Conservation (phyloP, 2,329 filamentous ascomycete species). For the Teratosphaeriaceae sp. region DNA sequence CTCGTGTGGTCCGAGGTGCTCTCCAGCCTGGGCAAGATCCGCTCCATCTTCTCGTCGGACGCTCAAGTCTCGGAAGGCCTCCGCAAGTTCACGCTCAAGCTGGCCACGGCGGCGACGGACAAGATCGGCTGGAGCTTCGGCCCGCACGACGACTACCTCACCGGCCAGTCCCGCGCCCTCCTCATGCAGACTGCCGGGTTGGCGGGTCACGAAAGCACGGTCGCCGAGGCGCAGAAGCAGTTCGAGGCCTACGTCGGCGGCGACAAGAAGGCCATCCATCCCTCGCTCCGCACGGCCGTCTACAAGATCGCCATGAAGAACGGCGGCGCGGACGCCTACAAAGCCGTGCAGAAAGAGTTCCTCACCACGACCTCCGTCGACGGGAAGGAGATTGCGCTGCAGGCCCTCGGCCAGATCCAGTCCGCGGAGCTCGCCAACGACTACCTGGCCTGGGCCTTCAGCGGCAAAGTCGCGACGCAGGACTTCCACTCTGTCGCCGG, state of each 20-base stretch:
- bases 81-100: slow-evolving; percentile 69
- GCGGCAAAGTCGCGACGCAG: slow-evolving; percentile 73
- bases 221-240: slow-evolving; percentile 66
- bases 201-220: slow-evolving; percentile 65
- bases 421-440: slow-evolving; percentile 61
- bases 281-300: slow-evolving; percentile 71
- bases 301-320: slow-evolving; percentile 75
- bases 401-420: slow-evolving; percentile 67
- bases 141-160: slow-evolving; percentile 73
- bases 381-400: slow-evolving; percentile 79
- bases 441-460: slow-evolving; percentile 69
- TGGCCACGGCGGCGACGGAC: slow-evolving; percentile 68
- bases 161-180: slow-evolving; percentile 72
- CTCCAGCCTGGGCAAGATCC: slow-evolving; percentile 66
- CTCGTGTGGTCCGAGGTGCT: slow-evolving; percentile 86
- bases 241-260: slow-evolving; percentile 73
- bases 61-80: slow-evolving; percentile 64
- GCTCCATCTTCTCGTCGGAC: slow-evolving; percentile 78
- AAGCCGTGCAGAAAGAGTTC: slow-evolving; percentile 79
- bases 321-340: slow-evolving; percentile 61
- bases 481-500: slow-evolving; percentile 81
- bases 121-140: slow-evolving; percentile 80
- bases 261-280: slow-evolving; percentile 65
- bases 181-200: slow-evolving; percentile 69
- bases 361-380: slow-evolving; percentile 76